A percentile compares a stretch with the other conserved stretches of the same genome.
phyloP scores from a whole-genome alignment of 352 stramenopile species.

The Phytophthora rubi region DNA sequence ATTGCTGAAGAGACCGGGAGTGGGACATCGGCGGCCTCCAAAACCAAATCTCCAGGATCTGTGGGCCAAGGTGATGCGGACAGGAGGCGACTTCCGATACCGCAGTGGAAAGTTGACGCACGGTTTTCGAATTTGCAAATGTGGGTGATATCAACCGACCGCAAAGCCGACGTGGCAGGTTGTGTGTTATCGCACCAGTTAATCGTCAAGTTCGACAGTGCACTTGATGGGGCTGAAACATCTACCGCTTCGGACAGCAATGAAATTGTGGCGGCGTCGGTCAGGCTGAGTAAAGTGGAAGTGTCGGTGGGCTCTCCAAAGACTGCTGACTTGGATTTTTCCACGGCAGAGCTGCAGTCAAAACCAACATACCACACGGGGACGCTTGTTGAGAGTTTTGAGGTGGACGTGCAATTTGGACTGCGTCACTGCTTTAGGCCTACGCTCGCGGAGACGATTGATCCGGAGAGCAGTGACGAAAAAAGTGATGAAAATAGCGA shows the following conservation, averaged over 20 bases:
- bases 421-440: slow-evolving; percentile 41
- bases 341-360: slow-evolving; percentile 13
- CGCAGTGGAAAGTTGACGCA: slow-evolving; percentile 51
- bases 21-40: slow-evolving; percentile 12
- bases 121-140: slow-evolving; percentile 62
- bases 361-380: slow-evolving; percentile 39
- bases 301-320: slow-evolving; percentile 43
- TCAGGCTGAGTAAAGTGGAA: slow-evolving; percentile 42
- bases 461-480: slow-evolving; percentile 31
- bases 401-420: slow-evolving; percentile 36
- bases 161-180: slow-evolving; percentile 57
- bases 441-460: slow-evolving; percentile 16
- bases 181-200: slow-evolving; percentile 56
- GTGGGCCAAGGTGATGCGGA: background rate
- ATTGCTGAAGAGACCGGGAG: slow-evolving; percentile 39
- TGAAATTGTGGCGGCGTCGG: slow-evolving; percentile 40
- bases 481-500: slow-evolving; percentile 28
- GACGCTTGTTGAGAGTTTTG: slow-evolving; percentile 60
- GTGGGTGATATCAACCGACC: slow-evolving; percentile 75
- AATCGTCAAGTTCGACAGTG: slow-evolving; percentile 36
- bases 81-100: slow-evolving; percentile 18
- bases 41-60: slow-evolving; percentile 10
- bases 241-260: slow-evolving; percentile 13
- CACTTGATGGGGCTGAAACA: slow-evolving; percentile 7
- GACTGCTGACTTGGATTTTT: slow-evolving; percentile 3